Base-by-base conservation (phyloP, 2,329 filamentous ascomycete genomes). In the Fusarium multiceps region DNA sequence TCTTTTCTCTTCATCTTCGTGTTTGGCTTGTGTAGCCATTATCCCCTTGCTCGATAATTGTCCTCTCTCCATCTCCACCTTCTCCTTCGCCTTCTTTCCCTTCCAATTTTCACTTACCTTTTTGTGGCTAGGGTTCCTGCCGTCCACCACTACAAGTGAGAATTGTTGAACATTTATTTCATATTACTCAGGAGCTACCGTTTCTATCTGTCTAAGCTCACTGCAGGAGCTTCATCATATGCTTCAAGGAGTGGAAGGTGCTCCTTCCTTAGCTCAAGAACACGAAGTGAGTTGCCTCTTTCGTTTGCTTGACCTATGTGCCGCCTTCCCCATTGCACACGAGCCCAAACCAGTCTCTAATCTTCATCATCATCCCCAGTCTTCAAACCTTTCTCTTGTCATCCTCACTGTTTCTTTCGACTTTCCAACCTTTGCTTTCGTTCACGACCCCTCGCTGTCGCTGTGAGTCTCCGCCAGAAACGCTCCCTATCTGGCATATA, bases 401-500 rank as follows among this genome's bases (percentile, higher is more conserved):
- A 68, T 57, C 46, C 51, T 50, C 68, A 25, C 23, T 46, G 68
- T 53, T 48, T 64, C 43, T 41, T 47, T 42, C 51, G 48, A 57
- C 55, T 56, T 47, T 40, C 20, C 30, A 32, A 28, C 42, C 53
- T 37, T 32, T 55, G 54, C 37, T 42, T 56, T 47, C 54, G 53
- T 55, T 58, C 58, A 55, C 63, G n/a, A 40, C 34, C 42, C 21
- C 49, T 55, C 62, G 28, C 43, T 54, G 51, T 50, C 51, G 32
- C 60, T 46, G 43, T 43, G 48, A 63, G 40, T 62, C 66, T 63
- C 20, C 21, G 47, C 48, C 40, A 48, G 32, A 55, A 64, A 65
- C 57, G 41, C 48, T 62, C 55, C 21, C 63, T 55, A 54, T 43
- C 61, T 60, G 64, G 57, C 63, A 59, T 58, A 55, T 42, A 25